These are phyloP conservation scores for Lactuca saligna DNA, from an alignment of 129 eudicot genomes.

Conservation along the genomic window DNA sequence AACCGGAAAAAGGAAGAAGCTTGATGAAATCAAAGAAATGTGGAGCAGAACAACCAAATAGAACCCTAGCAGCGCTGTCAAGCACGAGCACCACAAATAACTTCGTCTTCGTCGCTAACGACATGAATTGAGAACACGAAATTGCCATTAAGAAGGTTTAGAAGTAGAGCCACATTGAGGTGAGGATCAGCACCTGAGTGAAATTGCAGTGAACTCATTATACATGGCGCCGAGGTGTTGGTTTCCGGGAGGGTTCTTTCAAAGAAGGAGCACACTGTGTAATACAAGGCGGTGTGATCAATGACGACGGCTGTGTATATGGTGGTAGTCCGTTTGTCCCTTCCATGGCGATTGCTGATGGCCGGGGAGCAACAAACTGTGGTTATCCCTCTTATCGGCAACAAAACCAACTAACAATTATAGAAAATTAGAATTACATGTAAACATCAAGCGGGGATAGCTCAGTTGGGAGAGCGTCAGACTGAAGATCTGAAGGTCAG, in stretches of 20 bases:
- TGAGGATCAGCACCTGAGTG: background rate
- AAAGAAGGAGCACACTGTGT: background rate
- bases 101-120: constrained; percentile 68
- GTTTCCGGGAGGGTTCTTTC: background rate
- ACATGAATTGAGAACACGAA: constrained; percentile 73
- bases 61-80: constrained; percentile 83
- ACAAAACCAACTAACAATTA: too few species aligned
- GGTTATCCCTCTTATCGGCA: background rate
- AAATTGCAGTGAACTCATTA: constrained; percentile 25
- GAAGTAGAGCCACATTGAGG: constrained; percentile 22
- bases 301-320: constrained; percentile 56
- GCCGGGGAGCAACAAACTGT: too few species aligned
- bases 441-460: constrained; percentile 69
- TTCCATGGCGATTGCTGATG: constrained; percentile 31
- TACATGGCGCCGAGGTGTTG: background rate
- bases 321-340: constrained; percentile 39
- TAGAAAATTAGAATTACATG: too few species aligned
- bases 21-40: constrained; percentile 68
- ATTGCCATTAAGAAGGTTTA: constrained; percentile 44
- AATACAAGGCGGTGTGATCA: constrained; percentile 43
- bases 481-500: constrained; percentile 91
- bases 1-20: constrained; percentile 75
- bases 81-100: constrained; percentile 80
- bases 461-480: constrained; percentile 99
- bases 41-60: constrained; percentile 90